Conservation (phyloP, 345 rosid species). For the Raphanus sativus region DNA sequence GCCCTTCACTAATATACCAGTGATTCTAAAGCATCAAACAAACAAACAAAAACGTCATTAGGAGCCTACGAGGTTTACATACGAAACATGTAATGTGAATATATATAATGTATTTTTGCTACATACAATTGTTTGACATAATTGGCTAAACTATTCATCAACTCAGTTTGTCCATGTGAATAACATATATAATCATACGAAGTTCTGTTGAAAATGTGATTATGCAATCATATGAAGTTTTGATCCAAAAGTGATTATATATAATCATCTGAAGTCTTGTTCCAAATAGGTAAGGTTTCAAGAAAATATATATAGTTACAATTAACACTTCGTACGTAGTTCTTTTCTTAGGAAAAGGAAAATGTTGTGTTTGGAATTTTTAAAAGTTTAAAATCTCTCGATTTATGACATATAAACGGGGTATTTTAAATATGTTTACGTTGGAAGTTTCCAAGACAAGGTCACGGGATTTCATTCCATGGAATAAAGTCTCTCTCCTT, state of each 20-base stretch:
- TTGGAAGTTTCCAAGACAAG: slow-evolving; percentile 26
- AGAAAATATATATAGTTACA: too few species aligned
- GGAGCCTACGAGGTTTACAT: neutral
- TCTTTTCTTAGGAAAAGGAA: too few species aligned
- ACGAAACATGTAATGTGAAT: neutral
- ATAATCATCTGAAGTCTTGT: neutral
- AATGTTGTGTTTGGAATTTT: too few species aligned
- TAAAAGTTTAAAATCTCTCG: too few species aligned
- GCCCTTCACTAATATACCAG: neutral
- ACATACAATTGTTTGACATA: neutral
- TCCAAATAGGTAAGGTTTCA: neutral
- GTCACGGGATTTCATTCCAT: slow-evolving; percentile 36
- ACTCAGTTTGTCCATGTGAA: too few species aligned
- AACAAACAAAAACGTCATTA: neutral
- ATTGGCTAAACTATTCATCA: neutral
- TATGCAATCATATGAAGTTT: neutral
- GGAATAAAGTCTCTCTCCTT: slow-evolving; percentile 19
- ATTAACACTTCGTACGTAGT: too few species aligned
- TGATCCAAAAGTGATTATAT: neutral
- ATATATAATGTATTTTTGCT: neutral
- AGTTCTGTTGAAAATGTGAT: neutral
- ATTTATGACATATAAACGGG: too few species aligned
- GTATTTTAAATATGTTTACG: neutral
- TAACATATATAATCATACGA: too few species aligned
- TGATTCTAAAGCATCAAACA: neutral